Base-by-base conservation (phyloP, 768 basidiomycete genomes). In the Sporobolomyces roseus region DNA sequence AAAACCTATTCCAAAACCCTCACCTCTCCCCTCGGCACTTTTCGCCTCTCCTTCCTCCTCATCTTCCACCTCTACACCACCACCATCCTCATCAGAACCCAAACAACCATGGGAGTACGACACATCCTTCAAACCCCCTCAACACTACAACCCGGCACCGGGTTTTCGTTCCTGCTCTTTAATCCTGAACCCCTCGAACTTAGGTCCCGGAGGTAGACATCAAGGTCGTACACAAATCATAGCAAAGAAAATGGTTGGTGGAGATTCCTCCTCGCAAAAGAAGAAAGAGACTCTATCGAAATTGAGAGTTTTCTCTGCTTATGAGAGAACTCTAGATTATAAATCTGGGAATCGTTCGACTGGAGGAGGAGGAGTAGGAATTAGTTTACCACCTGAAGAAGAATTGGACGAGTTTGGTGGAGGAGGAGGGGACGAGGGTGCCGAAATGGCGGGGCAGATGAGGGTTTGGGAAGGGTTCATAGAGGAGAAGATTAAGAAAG, bases 401-500 rank as follows among this genome's bases (percentile, higher is more conserved):
- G n/a, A n/a, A n/a, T n/a, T n/a, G 50, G 50, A 51, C 5, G 25
- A 27, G 19, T n/a, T 19, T 13, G 60, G n/a, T n/a, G 60, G 60
- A 5, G 16, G 43, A 7, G 23, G 25, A 43, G 56, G 46, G 4
- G 43, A 25, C 45, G 48, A 23, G 23, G 55, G 55, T 33, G 41
- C 3, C 41, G 33, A 10, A 3, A 41, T n/a, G 53, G 43, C 53
- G n/a, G 65, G 65, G 3, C 16, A 46, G 29, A 59, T 71, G 61
- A 2, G 55, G 2, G 55, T 27, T 0, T 71, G 48, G 35, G 65
- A 59, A 16, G 65, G 62, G 14, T 61, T 66, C 21, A 56, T 67
- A 10, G 70, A 71, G 53, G 56, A 66, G 16, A 60, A 53, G 66
- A 27, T 50, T 45, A 71, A 88, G 88, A 84, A 83, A 81, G 88